A percentile compares a stretch with the other conserved stretches of the same genome.
Conservation (phyloP, 345 rosid genomes). For the Citrus medica region DNA sequence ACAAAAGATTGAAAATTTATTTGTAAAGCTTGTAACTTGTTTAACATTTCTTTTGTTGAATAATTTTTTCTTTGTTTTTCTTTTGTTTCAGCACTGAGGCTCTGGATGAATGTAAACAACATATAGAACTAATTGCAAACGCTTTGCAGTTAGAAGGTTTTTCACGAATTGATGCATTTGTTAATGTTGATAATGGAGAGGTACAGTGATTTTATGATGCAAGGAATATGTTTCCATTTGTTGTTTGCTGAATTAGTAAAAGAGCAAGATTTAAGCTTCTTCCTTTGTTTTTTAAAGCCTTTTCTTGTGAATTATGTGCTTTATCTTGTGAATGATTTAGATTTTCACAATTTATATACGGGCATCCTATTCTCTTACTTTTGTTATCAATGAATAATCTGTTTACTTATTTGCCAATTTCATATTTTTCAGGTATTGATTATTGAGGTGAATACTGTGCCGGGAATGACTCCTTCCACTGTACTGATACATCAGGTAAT, state of each 20-base stretch:
- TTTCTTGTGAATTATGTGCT: not conserved
- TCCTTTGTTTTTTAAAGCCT: not conserved
- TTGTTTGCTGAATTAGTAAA: not conserved
- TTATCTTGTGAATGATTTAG: not conserved
- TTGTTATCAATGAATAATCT: not conserved
- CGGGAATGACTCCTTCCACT: constrained; percentile 97
- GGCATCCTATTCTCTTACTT: not conserved
- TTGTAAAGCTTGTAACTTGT: not conserved
- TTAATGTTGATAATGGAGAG: constrained; percentile 89
- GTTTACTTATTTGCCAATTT: not conserved
- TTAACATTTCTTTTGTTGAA: not conserved
- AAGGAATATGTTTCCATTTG: not conserved
- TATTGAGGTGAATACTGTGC: constrained; percentile 92
- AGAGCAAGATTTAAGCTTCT: not conserved
- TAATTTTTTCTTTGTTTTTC: not conserved
- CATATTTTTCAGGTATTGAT: constrained; percentile 57
- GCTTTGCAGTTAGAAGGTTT: constrained; percentile 78
- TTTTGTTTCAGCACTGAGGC: constrained; percentile 54
- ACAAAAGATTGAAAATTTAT: not conserved
- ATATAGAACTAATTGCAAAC: constrained; percentile 74
- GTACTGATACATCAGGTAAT: constrained; percentile 90
- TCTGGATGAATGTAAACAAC: constrained; percentile 62
- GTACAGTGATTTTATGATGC: constrained; percentile 29
- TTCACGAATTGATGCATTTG: constrained; percentile 90
- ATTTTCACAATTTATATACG: not conserved